Base-by-base conservation (phyloP, 257 asterid genomes). In the Ehretia macrophylla region DNA sequence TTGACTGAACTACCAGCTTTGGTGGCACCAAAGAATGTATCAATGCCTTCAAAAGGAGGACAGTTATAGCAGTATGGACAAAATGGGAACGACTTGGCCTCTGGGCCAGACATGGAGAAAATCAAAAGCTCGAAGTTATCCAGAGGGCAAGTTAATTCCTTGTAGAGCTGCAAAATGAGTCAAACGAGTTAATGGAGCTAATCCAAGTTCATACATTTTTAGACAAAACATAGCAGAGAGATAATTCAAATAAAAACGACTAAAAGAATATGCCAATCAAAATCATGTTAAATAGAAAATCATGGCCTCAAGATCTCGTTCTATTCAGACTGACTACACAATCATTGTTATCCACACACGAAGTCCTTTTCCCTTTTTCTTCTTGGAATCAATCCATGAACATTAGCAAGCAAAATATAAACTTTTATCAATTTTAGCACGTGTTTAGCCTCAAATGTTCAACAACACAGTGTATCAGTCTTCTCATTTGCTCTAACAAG, bases 41-140 rank as follows among this genome's bases (percentile, higher is more conserved):
- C 77, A 1, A 89, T 81, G 63, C 86, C 92, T 78, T 86, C 97
- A 58, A 86, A 90, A 14, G 97, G 97, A 50, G 97, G 95, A 32
- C 73, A 77, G 77, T 89, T 89, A 81, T 77, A 86, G 67, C 97
- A 89, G 76, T 84, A 89, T 12, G 97, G 97, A 75, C 97, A 89
- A 48, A 89, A 68, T 0, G 95, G 85, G 73, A 86, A 90, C 61
- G 95, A 81, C 76, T 86, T 90, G 54, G 95, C 95, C 56, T 86
- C 95, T 10, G 92, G 95, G 10, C 97, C 95, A 39, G 92, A 82
- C 85, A 86, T 57, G 37, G 92, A 81, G 51, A 62, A 90, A 62
- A 90, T 49, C 64, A 90, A 60, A 56, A 90, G 97, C 86, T 90
- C 97, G 18, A 90, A 90, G 71, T 90, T 90, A 69, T 90, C 97